Conservation (phyloP, 345 rosid species). For the Ceriops decandra region DNA sequence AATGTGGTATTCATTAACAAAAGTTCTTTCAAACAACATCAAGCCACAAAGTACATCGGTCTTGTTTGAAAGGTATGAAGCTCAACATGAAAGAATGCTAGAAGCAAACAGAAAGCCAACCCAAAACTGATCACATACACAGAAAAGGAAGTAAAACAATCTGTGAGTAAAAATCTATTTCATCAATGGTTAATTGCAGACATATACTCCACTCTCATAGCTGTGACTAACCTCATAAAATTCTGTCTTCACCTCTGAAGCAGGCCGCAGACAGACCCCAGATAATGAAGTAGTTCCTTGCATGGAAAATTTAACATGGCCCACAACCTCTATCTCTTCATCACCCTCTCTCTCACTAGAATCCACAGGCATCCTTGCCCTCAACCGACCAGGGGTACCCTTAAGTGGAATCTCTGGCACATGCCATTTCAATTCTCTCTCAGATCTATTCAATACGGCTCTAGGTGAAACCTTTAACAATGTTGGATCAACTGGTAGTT, state of each 20-base stretch:
- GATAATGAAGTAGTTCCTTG: slow-evolving; percentile 63
- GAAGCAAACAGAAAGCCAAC: slow-evolving; percentile 7
- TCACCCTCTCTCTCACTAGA: slow-evolving; percentile 51
- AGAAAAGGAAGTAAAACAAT: slow-evolving; percentile 10
- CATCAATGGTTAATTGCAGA: slow-evolving; percentile 55
- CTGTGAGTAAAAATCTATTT: background rate
- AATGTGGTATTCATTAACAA: slow-evolving; percentile 1
- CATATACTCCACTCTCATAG: slow-evolving; percentile 73
- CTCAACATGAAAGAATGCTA: slow-evolving; percentile 33
- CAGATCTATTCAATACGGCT: slow-evolving; percentile 79
- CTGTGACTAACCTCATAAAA: slow-evolving; percentile 76
- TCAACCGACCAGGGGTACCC: slow-evolving; percentile 69
- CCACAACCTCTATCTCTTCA: slow-evolving; percentile 70
- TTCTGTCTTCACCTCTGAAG: slow-evolving; percentile 76
- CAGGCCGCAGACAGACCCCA: slow-evolving; percentile 59
- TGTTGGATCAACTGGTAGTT: slow-evolving; percentile 92
- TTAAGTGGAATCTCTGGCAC: slow-evolving; percentile 76
- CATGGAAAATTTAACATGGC: slow-evolving; percentile 70
- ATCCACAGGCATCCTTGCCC: slow-evolving; percentile 89
- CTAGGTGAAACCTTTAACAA: slow-evolving; percentile 92
- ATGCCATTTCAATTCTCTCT: slow-evolving; percentile 87
- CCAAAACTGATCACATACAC: slow-evolving; percentile 8
- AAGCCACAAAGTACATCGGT: slow-evolving; percentile 11
- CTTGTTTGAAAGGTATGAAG: slow-evolving; percentile 20
- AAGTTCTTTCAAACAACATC: slow-evolving; percentile 9